These are phyloP conservation scores for Fraxinus greggii DNA, from an alignment of 305 asterid species.

Conservation along the genomic window DNA sequence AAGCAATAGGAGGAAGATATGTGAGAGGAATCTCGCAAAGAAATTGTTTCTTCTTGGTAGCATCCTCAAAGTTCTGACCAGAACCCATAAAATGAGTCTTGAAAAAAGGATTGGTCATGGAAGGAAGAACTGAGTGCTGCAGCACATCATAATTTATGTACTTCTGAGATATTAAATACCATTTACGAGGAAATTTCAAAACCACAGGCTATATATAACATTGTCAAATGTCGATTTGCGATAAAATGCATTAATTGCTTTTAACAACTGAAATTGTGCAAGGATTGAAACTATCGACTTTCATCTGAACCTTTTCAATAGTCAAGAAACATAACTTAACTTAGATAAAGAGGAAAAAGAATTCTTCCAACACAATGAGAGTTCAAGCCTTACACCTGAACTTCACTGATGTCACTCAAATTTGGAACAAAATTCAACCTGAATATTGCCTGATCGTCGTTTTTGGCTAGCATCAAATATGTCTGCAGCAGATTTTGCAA, in stretches of 20 bases:
- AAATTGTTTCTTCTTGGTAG: constrained; percentile 38
- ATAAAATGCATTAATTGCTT: neutral
- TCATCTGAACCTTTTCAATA: neutral
- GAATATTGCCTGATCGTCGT: constrained; percentile 28
- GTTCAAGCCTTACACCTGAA: neutral
- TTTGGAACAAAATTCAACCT: constrained; percentile 25
- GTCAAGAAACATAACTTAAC: neutral
- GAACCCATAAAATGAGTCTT: neutral
- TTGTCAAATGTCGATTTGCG: neutral
- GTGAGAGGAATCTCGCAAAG: constrained; percentile 49
- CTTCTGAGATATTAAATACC: constrained; percentile 6
- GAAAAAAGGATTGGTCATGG: constrained; percentile 26
- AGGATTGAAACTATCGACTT: neutral
- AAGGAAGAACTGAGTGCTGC: constrained; percentile 29
- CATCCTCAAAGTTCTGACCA: constrained; percentile 32
- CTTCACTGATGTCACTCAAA: neutral
- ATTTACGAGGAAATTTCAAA: neutral
- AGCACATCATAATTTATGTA: constrained; percentile 7
- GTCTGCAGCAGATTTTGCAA: constrained; percentile 23
- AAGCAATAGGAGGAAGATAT: constrained; percentile 30
- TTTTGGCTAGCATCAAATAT: constrained; percentile 29
- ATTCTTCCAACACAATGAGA: neutral
- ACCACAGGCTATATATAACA: neutral
- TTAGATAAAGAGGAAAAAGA: neutral
- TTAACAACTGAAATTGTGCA: neutral